These are phyloP conservation scores for Penicillium sp. DNA, from an alignment of 2,329 filamentous ascomycete genomes.

Conservation along the genomic window DNA sequence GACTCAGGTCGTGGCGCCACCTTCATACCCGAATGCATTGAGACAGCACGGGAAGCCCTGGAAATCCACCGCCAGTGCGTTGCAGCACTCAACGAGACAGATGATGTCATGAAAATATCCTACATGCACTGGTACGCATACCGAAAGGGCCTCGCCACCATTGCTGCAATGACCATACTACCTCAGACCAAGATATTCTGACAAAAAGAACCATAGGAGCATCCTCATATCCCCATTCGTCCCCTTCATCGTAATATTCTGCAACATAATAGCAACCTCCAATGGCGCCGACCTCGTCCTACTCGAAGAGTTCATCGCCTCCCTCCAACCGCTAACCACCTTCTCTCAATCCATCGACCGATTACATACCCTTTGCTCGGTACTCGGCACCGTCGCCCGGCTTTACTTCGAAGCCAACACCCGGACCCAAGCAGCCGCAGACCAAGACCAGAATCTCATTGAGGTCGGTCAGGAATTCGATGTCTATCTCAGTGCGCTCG, in stretches of 20 bases:
- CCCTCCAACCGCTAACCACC: slow-evolving; percentile 52
- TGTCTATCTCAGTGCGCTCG: slow-evolving; percentile 62
- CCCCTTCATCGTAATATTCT: slow-evolving; percentile 51
- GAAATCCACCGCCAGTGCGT: slow-evolving; percentile 34
- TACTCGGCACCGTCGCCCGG: slow-evolving; percentile 61
- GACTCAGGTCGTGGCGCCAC: slow-evolving; percentile 24
- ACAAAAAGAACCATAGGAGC: slow-evolving; percentile 25
- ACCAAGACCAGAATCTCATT: slow-evolving; percentile 45
- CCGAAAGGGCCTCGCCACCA: background rate
- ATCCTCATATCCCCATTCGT: slow-evolving; percentile 49
- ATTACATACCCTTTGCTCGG: slow-evolving; percentile 60
- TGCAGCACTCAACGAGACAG: slow-evolving; percentile 26
- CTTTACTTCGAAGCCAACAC: slow-evolving; percentile 64
- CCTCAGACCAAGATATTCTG: background rate
- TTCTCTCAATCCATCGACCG: slow-evolving; percentile 60
- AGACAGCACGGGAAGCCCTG: slow-evolving; percentile 37
- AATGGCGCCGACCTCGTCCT: slow-evolving; percentile 53
- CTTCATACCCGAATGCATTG: slow-evolving; percentile 39
- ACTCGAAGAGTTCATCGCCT: slow-evolving; percentile 57
- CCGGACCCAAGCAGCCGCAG: slow-evolving; percentile 50
- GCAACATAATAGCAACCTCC: slow-evolving; percentile 53
- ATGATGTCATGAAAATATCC: slow-evolving; percentile 29
- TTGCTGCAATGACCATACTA: background rate
- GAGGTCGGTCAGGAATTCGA: slow-evolving; percentile 61
- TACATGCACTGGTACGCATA: slow-evolving; percentile 38